phyloP scores from a whole-genome alignment of 2,329 filamentous ascomycete genomes.

The Lizonia empirigonia region DNA sequence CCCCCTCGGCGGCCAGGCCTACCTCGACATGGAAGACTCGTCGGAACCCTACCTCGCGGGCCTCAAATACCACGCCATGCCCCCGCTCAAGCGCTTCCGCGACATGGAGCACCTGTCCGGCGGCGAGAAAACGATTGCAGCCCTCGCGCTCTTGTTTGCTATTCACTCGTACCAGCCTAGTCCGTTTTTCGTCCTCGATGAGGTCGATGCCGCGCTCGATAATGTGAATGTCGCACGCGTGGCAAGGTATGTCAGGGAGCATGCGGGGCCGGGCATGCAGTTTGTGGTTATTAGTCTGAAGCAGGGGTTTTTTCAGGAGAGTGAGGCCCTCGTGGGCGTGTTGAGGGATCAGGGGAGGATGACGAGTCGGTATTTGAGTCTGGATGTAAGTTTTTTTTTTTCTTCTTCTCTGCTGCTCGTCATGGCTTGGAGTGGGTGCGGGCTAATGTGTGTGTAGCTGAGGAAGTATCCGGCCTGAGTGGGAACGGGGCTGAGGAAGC shows the following conservation, averaged over 20 bases:
- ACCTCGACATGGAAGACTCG: conserved; percentile 94
- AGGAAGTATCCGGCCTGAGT: neutral
- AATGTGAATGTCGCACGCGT: conserved; percentile 97
- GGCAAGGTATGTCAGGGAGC: conserved; percentile 92
- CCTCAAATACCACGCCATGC: conserved; percentile 99
- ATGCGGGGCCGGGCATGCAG: conserved; percentile 96
- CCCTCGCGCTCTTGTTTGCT: conserved; percentile 92
- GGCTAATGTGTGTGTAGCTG: no score
- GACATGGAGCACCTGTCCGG: conserved; percentile 99
- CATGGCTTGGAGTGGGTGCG: no score
- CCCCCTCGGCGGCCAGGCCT: conserved; percentile 85
- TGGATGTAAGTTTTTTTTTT: conserved; percentile 81
- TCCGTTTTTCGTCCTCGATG: conserved; percentile 97
- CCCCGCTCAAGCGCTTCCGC: conserved; percentile 94
- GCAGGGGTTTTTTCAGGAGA: conserved; percentile 93
- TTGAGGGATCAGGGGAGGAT: conserved; percentile 95
- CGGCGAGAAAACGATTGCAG: conserved; percentile 98
- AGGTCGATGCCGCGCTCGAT: conserved; percentile 97
- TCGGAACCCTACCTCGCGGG: conserved; percentile 94
- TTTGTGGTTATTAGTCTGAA: conserved; percentile 98
- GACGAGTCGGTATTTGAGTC: conserved; percentile 84
- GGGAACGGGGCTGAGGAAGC: conserved; percentile 32
- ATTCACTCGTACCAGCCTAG: conserved; percentile 95
- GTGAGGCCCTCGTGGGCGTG: conserved; percentile 92
- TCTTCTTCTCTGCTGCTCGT: no score